Conservation (phyloP, 139 green algal genomes). For the Chlorella ohadii region DNA sequence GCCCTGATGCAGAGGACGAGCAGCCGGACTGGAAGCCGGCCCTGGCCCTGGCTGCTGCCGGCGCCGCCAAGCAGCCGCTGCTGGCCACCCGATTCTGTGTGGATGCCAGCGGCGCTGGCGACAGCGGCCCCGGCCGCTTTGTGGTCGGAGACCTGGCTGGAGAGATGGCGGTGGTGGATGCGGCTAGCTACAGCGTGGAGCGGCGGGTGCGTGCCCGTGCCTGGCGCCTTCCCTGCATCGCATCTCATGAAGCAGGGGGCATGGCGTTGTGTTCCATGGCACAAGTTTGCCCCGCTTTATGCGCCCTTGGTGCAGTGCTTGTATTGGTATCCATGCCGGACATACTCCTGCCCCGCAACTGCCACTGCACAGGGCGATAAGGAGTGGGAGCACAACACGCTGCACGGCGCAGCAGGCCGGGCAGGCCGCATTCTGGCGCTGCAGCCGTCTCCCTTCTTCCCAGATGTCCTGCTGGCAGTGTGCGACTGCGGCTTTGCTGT, state of each 20-base stretch:
- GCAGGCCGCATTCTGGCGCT: constrained; percentile 65
- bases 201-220: too few species aligned
- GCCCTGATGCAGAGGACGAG: constrained; percentile 58
- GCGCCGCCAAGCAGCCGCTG: neutral
- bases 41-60: constrained; percentile 50
- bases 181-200: constrained; percentile 35
- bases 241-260: too few species aligned
- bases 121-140: constrained; percentile 55
- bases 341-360: neutral
- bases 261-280: neutral
- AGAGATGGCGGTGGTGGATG: constrained; percentile 64
- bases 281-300: neutral
- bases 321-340: too few species aligned
- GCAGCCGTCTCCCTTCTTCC: constrained; percentile 83
- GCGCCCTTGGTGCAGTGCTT: too few species aligned
- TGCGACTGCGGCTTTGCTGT: constrained; percentile 83
- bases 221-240: too few species aligned
- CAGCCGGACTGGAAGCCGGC: constrained; percentile 78
- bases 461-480: constrained; percentile 79
- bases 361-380: neutral
- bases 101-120: constrained; percentile 25
- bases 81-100: constrained; percentile 54
- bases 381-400: constrained; percentile 13
- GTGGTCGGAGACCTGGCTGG: constrained; percentile 69
- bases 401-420: constrained; percentile 58